phyloP scores from a whole-genome alignment of 345 rosid genomes.

The Eucalyptus tenuipes region DNA sequence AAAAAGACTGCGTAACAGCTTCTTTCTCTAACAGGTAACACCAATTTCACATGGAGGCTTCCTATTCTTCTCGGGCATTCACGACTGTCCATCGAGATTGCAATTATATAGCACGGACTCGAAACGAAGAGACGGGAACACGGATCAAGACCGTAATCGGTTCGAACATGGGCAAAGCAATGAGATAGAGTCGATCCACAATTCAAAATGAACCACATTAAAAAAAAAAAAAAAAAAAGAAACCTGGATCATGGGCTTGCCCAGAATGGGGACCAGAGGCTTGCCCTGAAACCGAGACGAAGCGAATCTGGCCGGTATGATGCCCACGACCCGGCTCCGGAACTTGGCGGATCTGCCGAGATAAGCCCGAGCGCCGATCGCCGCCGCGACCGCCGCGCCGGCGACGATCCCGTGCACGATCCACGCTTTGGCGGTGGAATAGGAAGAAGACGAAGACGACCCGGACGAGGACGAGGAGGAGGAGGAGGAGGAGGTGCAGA shows the following conservation, averaged over 20 bases:
- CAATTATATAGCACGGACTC: background rate
- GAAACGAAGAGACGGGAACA: background rate
- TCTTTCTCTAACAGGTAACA: background rate
- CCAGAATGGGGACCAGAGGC: constrained; percentile 76
- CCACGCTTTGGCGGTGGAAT: constrained; percentile 41
- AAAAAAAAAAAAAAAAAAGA: too few relatives aligned
- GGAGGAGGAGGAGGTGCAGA: constrained; percentile 12
- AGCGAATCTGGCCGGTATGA: constrained; percentile 92
- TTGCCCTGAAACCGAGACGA: constrained; percentile 91
- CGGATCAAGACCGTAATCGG: background rate
- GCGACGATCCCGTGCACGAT: constrained; percentile 56
- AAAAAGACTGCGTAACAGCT: background rate
- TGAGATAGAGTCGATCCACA: background rate
- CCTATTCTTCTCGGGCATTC: background rate
- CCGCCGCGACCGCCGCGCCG: constrained; percentile 59
- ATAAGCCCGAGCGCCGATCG: constrained; percentile 54
- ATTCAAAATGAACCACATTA: background rate
- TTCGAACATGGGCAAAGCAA: background rate
- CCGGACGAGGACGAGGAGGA: constrained; percentile 14
- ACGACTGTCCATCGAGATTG: background rate
- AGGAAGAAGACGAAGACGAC: constrained; percentile 14
- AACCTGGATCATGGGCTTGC: constrained; percentile 99
- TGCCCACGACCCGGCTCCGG: constrained; percentile 79
- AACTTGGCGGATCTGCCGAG: constrained; percentile 41
- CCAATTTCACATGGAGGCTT: background rate